Percentiles rank a stretch among this genome's conserved stretches.
Conservation (phyloP, 2,329 filamentous ascomycete species). For the Monosporascus sp. region DNA sequence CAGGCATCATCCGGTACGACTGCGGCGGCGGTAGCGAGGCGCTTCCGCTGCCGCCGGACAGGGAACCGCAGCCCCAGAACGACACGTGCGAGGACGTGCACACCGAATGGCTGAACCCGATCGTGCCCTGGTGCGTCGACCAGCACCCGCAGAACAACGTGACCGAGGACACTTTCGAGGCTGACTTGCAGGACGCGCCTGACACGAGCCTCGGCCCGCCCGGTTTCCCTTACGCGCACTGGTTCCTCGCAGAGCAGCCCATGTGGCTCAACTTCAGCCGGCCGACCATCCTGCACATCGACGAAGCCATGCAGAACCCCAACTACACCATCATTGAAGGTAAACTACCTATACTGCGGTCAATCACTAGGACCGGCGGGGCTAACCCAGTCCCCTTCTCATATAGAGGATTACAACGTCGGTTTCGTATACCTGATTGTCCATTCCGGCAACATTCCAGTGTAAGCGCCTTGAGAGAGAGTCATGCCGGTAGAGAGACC, state of each 20-base stretch:
- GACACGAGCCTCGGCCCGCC: slow-evolving; percentile 21
- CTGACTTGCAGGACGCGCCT: slow-evolving; percentile 17
- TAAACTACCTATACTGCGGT: background rate
- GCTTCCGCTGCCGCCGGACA: slow-evolving; percentile 22
- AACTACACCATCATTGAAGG: slow-evolving; percentile 13
- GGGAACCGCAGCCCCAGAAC: slow-evolving; percentile 2
- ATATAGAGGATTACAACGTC: slow-evolving; percentile 8
- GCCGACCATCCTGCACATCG: slow-evolving; percentile 14
- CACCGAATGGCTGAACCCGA: slow-evolving; percentile 9
- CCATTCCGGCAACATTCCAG: slow-evolving; percentile 1
- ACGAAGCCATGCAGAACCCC: slow-evolving; percentile 8
- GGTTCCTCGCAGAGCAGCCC: slow-evolving; percentile 11
- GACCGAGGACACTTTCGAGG: slow-evolving; percentile 14
- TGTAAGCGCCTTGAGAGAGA: slow-evolving; percentile 11
- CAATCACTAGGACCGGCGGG: background rate
- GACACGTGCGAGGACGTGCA: slow-evolving; percentile 9
- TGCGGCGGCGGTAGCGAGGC: slow-evolving; percentile 4
- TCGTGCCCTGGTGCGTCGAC: slow-evolving; percentile 14
- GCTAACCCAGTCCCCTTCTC: background rate
- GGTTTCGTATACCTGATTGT: slow-evolving; percentile 16
- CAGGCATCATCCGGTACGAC: slow-evolving; percentile 22
- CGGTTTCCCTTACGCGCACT: slow-evolving; percentile 19
- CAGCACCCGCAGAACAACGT: slow-evolving; percentile 14
- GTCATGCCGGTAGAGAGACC: slow-evolving; percentile 9
- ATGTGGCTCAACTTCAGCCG: slow-evolving; percentile 15